These are phyloP conservation scores for Lathyrus aphaca DNA, from an alignment of 306 rosid species.

Conservation along the genomic window DNA sequence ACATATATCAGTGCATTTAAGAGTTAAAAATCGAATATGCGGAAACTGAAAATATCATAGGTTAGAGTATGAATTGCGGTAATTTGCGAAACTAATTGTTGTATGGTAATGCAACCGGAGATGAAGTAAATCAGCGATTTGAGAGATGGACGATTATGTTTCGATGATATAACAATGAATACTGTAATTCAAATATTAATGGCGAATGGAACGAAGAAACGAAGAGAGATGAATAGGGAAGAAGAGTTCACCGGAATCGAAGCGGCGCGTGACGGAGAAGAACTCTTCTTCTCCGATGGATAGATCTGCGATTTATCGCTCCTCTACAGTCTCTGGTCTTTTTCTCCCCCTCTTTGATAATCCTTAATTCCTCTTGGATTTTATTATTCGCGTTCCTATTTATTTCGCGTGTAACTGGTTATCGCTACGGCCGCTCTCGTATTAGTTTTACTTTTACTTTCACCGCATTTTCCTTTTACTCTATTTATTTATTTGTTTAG, in stretches of 20 bases:
- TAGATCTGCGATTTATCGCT: conserved; percentile 40
- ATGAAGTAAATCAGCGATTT: neutral
- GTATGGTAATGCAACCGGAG: neutral
- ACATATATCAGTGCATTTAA: neutral
- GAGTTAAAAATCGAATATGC: conserved; percentile 10
- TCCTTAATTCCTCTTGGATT: neutral
- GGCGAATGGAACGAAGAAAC: neutral
- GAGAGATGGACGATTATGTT: neutral
- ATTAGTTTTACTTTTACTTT: no score
- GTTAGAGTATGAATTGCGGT: neutral
- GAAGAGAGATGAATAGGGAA: neutral
- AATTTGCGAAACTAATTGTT: neutral
- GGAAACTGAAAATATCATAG: neutral
- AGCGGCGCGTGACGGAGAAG: neutral
- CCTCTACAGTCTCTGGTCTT: neutral
- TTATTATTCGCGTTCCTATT: neutral
- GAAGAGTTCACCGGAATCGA: conserved; percentile 15
- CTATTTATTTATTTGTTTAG: no score
- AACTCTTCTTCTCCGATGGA: conserved; percentile 14
- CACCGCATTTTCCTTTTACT: no score
- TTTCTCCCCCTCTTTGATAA: neutral
- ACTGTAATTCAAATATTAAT: neutral
- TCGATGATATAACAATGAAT: neutral
- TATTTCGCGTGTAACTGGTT: neutral
- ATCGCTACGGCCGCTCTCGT: neutral